phyloP scores from a whole-genome alignment of 768 basidiomycete genomes.

The Cyclocybe aegerita region DNA sequence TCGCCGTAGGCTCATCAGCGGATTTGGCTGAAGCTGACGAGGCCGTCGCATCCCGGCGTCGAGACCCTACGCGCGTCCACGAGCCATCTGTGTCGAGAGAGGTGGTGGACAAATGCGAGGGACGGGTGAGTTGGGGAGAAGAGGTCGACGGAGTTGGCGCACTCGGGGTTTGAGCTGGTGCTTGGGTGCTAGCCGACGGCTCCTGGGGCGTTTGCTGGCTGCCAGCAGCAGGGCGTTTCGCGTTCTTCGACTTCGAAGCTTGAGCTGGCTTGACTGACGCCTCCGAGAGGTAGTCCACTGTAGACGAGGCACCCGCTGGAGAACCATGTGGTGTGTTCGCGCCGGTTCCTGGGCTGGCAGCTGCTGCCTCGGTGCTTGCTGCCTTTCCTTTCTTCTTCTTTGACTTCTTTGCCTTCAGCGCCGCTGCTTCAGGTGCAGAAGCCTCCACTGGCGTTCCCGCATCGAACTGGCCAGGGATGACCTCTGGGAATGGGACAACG shows the following conservation, averaged over 20 bases:
- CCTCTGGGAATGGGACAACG: slow-evolving; percentile 33
- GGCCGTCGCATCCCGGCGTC: slow-evolving; percentile 25
- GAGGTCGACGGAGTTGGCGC: slow-evolving; percentile 11
- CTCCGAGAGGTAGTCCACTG: slow-evolving; percentile 18
- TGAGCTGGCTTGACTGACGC: slow-evolving; percentile 8
- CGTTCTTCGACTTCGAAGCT: slow-evolving; percentile 4
- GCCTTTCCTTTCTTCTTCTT: slow-evolving; percentile 49
- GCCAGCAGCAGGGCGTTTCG: neutral
- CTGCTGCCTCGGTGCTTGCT: slow-evolving; percentile 5
- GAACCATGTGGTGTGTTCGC: neutral
- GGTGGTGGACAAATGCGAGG: slow-evolving; percentile 30
- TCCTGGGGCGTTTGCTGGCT: too few relatives aligned
- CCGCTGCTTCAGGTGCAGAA: slow-evolving; percentile 8
- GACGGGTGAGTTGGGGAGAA: slow-evolving; percentile 15
- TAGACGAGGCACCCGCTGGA: slow-evolving; percentile 11
- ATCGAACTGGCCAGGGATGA: slow-evolving; percentile 49
- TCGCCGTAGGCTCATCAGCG: slow-evolving; percentile 37
- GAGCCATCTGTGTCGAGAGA: slow-evolving; percentile 56
- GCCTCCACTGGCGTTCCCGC: slow-evolving; percentile 9
- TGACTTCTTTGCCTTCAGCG: slow-evolving; percentile 27
- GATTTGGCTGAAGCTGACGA: slow-evolving; percentile 12
- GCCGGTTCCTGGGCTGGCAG: neutral
- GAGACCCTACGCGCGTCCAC: slow-evolving; percentile 71
- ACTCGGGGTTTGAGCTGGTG: slow-evolving; percentile 4
- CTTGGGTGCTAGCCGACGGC: slow-evolving; percentile 4